Conservation (phyloP, 345 rosid genomes). For the Abelmoschus esculentus region DNA sequence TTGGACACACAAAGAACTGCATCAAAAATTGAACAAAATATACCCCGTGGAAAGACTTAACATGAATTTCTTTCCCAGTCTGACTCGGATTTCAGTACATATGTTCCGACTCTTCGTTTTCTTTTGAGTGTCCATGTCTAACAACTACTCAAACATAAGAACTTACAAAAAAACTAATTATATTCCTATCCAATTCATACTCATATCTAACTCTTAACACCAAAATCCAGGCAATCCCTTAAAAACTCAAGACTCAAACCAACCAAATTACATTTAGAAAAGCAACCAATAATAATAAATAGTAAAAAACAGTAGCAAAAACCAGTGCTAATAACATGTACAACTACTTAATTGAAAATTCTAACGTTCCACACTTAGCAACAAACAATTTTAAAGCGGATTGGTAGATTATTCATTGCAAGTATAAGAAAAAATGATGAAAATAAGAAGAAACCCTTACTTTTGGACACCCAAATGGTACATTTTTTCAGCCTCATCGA, state of each 20-base stretch:
- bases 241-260: neutral
- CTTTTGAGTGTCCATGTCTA: too few relatives aligned
- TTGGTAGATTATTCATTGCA: too few relatives aligned
- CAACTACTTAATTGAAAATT: neutral
- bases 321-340: too few relatives aligned
- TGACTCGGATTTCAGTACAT: neutral
- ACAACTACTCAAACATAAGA: too few relatives aligned
- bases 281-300: neutral
- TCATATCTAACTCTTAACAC: too few relatives aligned
- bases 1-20: neutral
- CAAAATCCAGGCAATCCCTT: too few relatives aligned
- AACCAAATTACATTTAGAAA: neutral
- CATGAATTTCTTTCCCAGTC: neutral
- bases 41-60: neutral
- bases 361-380: too few relatives aligned
- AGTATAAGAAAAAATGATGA: neutral
- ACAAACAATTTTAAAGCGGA: too few relatives aligned
- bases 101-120: neutral
- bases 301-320: neutral
- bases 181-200: too few relatives aligned
- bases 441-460: conserved; percentile 35
- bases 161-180: too few relatives aligned
- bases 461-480: conserved; percentile 69
- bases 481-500: conserved; percentile 85
- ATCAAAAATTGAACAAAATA: neutral